Evolutionary conservation across 768 basidiomycete species (phyloP).

Genomic region (Lactifluus pinguis): DNA sequence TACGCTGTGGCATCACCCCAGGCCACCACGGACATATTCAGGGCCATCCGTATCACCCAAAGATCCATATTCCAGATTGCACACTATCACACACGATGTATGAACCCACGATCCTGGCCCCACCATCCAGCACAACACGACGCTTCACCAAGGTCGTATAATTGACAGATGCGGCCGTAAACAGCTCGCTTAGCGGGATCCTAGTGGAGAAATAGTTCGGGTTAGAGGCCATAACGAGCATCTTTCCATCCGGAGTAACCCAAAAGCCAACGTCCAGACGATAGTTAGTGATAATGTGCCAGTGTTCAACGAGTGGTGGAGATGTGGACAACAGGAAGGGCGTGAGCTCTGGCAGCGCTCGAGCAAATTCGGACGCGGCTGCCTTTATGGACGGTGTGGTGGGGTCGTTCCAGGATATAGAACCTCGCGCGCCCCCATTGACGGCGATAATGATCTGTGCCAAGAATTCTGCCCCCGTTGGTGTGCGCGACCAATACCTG

Average conservation of each 20-base stretch:
- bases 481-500: constrained; percentile 38
- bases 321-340: background rate
- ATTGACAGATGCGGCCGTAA: background rate
- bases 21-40: background rate
- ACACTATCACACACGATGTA: background rate
- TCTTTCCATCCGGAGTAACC: background rate
- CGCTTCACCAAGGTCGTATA: background rate
- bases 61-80: constrained; percentile 4
- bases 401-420: constrained; percentile 36
- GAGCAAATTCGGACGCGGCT: constrained; percentile 29
- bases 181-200: background rate
- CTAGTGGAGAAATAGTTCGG: constrained; percentile 3
- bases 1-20: background rate
- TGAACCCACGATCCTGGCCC: background rate
- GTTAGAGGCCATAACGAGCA: constrained; percentile 11
- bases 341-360: constrained; percentile 20
- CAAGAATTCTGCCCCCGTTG: constrained; percentile 63
- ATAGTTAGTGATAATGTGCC: background rate
- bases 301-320: too few species aligned
- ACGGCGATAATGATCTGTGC: constrained; percentile 57
- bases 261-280: constrained; percentile 15
- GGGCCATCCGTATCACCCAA: background rate
- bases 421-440: constrained; percentile 56
- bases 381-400: constrained; percentile 32
- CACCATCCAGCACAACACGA: background rate